Conservation (phyloP, 225 moss, liverwort and hornwort species). For the Physcomitrellopsis africana region DNA sequence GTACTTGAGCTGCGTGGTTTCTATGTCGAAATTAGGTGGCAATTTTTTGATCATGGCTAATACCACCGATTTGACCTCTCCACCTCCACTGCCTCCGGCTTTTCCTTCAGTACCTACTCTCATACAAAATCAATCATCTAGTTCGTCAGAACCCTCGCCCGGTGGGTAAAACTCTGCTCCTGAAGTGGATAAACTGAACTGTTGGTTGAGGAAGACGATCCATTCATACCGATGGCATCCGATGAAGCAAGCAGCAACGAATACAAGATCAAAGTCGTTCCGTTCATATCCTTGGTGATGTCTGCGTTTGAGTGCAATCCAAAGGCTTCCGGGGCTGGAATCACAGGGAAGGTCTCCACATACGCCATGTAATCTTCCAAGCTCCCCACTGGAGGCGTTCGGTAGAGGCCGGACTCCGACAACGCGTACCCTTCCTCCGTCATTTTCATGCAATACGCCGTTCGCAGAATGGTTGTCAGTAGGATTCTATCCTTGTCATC, state of each 20-base stretch:
- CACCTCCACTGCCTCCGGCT: constrained; percentile 49
- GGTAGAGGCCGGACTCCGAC: constrained; percentile 75
- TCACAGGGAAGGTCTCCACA: constrained; percentile 67
- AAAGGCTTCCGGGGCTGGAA: constrained; percentile 84
- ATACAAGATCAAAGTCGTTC: constrained; percentile 63
- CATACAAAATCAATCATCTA: not conserved
- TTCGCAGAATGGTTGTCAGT: constrained; percentile 76
- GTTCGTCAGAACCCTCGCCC: too few species aligned
- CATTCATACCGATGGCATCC: constrained; percentile 67
- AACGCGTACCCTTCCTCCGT: constrained; percentile 58
- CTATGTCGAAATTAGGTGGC: constrained; percentile 83
- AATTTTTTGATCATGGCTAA: constrained; percentile 63
- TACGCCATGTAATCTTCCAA: constrained; percentile 57
- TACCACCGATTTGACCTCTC: constrained; percentile 64
- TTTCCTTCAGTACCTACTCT: constrained; percentile 46
- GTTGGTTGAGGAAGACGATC: not conserved
- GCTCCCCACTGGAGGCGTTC: constrained; percentile 54
- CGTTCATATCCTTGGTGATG: constrained; percentile 92
- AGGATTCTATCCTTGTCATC: constrained; percentile 90
- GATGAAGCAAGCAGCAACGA: constrained; percentile 75
- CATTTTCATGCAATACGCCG: constrained; percentile 75
- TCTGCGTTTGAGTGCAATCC: constrained; percentile 91
- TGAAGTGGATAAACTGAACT: too few species aligned
- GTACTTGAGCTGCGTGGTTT: constrained; percentile 83
- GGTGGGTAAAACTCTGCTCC: too few species aligned